Evolutionary conservation across 805 yeast genomes (phyloP), one percentile per base, ranked within the genome.

Genomic region (Suhomyces sp.): DNA sequence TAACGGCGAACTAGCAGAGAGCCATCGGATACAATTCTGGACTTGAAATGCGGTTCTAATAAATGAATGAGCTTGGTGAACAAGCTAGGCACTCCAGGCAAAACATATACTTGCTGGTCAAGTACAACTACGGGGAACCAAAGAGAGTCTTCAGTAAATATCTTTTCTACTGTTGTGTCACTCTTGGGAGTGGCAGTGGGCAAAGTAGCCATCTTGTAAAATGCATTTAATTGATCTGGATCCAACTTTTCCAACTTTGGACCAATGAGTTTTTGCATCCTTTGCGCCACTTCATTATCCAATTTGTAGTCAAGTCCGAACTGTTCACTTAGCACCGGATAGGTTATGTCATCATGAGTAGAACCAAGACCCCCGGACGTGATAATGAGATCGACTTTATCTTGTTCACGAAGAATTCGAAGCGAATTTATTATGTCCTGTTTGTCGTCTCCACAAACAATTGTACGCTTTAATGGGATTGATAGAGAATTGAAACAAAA

Each of bases 341-440:
- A 90, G 0, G 96, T 90, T 55, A 90, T 86, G 65, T 90, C 97
- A 64, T 90, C 97, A 60, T 90, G 96, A 0, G 97, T 90, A 4
- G 96, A 88, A 0, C 97, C 97, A 54, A 90, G 88, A 1, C 78
- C 86, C 31, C 89, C 87, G 51, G 87, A 78, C 0, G 96, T 88
- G 22, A 88, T 80, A 6, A 88, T 78, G 44, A 88, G 78, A 62
- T 87, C 90, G 59, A 83, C 85, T 44, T 74, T 70, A n/a, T 74
- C 66, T 19, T 70, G 58, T 36, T 67, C 60, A 2, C 65, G 59
- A n/a, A 82, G 72, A 45, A 85, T 68, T 9, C 70, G 61, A 22
- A 88, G 67, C 0, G 85, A 80, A 12, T 75, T 75, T 1, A 76
- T 70, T 44, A 90, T 90, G 52, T 88, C 94, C 1, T 69, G 62